Percentiles rank a stretch among this genome's conserved stretches.
Conservation (phyloP, 1,139 yeast genomes). For the Yamadazyma spencermartinsiae region DNA sequence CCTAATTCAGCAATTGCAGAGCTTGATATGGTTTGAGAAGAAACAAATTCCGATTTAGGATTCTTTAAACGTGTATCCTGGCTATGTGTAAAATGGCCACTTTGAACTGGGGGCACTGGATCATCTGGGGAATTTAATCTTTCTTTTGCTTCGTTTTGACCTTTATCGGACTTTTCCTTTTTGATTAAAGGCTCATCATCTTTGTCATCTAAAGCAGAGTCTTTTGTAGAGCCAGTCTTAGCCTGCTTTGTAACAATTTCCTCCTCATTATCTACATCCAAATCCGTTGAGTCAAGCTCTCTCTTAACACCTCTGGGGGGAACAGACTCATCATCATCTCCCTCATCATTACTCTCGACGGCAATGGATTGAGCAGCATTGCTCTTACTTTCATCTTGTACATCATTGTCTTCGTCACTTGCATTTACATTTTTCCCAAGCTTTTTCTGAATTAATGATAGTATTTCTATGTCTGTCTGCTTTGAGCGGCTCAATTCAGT, state of each 20-base stretch:
- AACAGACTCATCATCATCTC: constrained; percentile 12
- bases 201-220: neutral
- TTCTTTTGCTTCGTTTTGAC: constrained; percentile 16
- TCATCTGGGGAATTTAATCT: constrained; percentile 28
- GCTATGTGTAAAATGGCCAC: constrained; percentile 48
- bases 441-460: constrained; percentile 19
- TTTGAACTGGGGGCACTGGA: constrained; percentile 45
- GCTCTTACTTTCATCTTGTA: constrained; percentile 13
- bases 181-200: constrained; percentile 2
- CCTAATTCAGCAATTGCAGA: constrained; percentile 67
- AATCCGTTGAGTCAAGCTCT: constrained; percentile 7
- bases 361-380: constrained; percentile 17
- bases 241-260: constrained; percentile 5
- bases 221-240: neutral
- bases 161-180: constrained; percentile 11
- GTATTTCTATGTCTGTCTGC: constrained; percentile 40
- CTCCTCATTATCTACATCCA: constrained; percentile 6
- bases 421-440: constrained; percentile 8
- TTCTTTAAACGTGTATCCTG: constrained; percentile 65
- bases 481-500: constrained; percentile 51
- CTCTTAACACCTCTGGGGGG: constrained; percentile 8
- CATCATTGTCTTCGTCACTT: constrained; percentile 13
- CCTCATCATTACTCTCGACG: constrained; percentile 14
- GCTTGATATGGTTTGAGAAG: constrained; percentile 68
- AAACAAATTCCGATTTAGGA: constrained; percentile 78